A percentile compares a stretch with the other conserved stretches of the same genome.
Evolutionary conservation across 2,329 filamentous ascomycete species (phyloP).

Genomic region (Aciculosporium take): DNA sequence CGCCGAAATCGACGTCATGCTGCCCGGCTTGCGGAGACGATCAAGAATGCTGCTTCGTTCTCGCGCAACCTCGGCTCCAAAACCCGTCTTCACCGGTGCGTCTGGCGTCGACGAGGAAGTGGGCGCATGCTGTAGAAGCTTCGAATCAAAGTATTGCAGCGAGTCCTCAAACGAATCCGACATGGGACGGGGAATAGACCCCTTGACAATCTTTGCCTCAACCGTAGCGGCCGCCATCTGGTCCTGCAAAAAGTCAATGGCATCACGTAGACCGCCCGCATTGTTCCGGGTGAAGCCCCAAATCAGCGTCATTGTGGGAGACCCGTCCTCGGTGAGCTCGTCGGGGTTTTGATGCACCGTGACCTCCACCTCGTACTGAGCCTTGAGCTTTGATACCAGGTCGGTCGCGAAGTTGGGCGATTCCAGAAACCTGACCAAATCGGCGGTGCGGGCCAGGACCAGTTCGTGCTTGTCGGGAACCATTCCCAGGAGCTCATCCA

Average conservation of each 20-base stretch:
- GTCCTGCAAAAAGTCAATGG: constrained; percentile 83
- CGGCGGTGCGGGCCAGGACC: constrained; percentile 59
- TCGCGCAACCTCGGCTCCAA: constrained; percentile 64
- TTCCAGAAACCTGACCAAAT: constrained; percentile 68
- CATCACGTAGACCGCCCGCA: constrained; percentile 84
- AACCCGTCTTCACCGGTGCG: constrained; percentile 74
- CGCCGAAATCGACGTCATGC: constrained; percentile 89
- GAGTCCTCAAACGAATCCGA: constrained; percentile 98
- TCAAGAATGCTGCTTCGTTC: constrained; percentile 80
- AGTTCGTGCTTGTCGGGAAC: constrained; percentile 93
- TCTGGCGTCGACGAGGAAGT: constrained; percentile 65
- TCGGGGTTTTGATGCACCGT: constrained; percentile 53
- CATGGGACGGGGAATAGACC: constrained; percentile 93
- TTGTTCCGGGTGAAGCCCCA: constrained; percentile 94
- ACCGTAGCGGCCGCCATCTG: constrained; percentile 78
- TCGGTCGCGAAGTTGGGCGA: constrained; percentile 70
- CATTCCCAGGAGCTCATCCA: constrained; percentile 94
- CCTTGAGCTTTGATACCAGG: constrained; percentile 69
- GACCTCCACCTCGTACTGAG: constrained; percentile 83
- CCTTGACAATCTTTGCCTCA: constrained; percentile 77
- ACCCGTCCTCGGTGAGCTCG: constrained; percentile 42
- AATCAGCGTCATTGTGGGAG: constrained; percentile 46
- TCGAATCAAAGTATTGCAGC: constrained; percentile 91
- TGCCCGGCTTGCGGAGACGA: constrained; percentile 83
- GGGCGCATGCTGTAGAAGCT: constrained; percentile 85